Evolutionary conservation across 345 rosid genomes (phyloP).

Genomic region (Hibiscus tridactylites): DNA sequence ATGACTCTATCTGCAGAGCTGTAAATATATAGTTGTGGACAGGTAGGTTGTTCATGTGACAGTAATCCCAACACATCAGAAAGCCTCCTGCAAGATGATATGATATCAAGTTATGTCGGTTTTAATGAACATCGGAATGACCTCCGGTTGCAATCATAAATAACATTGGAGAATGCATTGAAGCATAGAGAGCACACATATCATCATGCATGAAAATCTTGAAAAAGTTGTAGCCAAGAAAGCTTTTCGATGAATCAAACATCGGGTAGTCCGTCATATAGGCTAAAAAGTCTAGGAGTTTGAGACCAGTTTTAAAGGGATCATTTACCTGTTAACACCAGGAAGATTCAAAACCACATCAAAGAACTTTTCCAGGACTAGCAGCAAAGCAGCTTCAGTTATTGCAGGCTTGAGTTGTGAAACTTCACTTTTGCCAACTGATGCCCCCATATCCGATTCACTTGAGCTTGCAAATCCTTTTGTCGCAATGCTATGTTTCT

Average conservation of each 20-base stretch:
- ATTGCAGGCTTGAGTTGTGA: conserved; percentile 57
- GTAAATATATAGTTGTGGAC: conserved; percentile 92
- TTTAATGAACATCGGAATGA: background rate
- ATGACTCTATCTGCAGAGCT: conserved; percentile 95
- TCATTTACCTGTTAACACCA: conserved; percentile 61
- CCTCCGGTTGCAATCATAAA: background rate
- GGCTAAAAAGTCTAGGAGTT: background rate
- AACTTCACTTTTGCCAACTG: conserved; percentile 20
- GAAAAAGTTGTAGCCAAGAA: background rate
- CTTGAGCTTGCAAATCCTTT: conserved; percentile 36
- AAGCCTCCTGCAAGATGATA: conserved; percentile 60
- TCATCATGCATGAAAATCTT: background rate
- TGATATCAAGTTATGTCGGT: background rate
- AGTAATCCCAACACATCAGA: conserved; percentile 51
- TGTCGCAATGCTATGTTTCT: conserved; percentile 81
- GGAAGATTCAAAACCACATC: conserved; percentile 73
- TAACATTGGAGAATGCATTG: background rate
- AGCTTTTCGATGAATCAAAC: background rate
- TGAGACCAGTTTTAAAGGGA: background rate
- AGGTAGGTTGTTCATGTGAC: conserved; percentile 69
- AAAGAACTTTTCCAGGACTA: conserved; percentile 78
- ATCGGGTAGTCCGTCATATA: background rate
- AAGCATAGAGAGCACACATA: background rate
- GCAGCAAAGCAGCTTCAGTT: conserved; percentile 73
- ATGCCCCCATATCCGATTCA: conserved; percentile 23